Evolutionary conservation across 1,139 yeast species (phyloP).

Genomic region (Insectozyma bohioensis): DNA sequence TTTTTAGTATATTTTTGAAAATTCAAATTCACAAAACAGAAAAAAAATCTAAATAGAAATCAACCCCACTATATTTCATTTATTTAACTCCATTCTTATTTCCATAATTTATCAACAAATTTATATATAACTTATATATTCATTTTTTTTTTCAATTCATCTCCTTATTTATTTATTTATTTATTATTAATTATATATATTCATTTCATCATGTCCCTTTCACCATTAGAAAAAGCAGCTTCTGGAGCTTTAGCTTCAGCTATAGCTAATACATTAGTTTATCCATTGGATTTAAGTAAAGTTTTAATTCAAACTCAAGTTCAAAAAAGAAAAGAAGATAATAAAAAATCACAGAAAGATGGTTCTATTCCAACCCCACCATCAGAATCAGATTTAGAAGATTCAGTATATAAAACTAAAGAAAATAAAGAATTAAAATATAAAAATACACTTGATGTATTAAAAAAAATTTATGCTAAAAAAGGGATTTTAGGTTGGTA

Average conservation of each 20-base stretch:
- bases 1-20: too few species aligned
- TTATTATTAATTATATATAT: too few species aligned
- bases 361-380: constrained; percentile 16
- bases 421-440: constrained; percentile 36
- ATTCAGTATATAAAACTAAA: constrained; percentile 25
- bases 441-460: constrained; percentile 62
- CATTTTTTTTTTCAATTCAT: too few species aligned
- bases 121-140: too few species aligned
- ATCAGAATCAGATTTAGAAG: constrained; percentile 23
- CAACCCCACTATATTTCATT: too few species aligned
- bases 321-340: constrained; percentile 21
- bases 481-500: constrained; percentile 76
- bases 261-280: constrained; percentile 75
- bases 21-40: too few species aligned
- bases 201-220: constrained; percentile 36
- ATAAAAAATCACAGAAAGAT: constrained; percentile 7
- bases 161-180: neutral
- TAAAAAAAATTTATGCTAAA: constrained; percentile 52
- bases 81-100: too few species aligned
- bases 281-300: constrained; percentile 72
- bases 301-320: constrained; percentile 74
- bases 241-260: constrained; percentile 87
- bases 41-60: too few species aligned
- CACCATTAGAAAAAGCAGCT: constrained; percentile 71
- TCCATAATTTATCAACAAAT: too few species aligned